Conservation (phyloP, 2,329 filamentous ascomycete genomes). For the Pleoardoris graminearum region DNA sequence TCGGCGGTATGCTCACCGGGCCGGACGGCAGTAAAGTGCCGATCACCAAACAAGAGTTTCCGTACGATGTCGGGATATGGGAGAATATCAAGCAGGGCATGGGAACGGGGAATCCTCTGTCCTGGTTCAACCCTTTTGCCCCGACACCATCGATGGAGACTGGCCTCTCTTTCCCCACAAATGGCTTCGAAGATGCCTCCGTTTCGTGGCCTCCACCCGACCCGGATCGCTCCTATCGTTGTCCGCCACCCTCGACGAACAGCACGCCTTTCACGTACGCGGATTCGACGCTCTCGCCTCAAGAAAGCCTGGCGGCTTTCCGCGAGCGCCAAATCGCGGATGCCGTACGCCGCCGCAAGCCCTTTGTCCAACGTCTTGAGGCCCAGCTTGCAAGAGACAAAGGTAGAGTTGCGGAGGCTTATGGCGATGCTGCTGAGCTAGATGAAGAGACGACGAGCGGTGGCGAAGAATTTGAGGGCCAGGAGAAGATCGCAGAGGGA, state of each 20-base stretch:
- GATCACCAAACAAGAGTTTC: conserved; percentile 72
- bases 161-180: conserved; percentile 69
- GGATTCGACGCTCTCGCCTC: conserved; percentile 40
- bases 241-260: conserved; percentile 14
- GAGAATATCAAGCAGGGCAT: conserved; percentile 75
- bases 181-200: conserved; percentile 67
- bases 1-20: conserved; percentile 61
- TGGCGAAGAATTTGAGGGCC: conserved; percentile 24
- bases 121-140: conserved; percentile 72
- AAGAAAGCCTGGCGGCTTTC: conserved; percentile 58
- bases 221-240: conserved; percentile 48
- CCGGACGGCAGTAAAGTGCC: conserved; percentile 59
- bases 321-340: conserved; percentile 58
- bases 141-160: conserved; percentile 52
- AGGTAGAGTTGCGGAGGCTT: conserved; percentile 8
- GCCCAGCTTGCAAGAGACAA: conserved; percentile 14
- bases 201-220: conserved; percentile 55
- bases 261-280: conserved; percentile 45
- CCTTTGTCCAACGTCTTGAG: conserved; percentile 50
- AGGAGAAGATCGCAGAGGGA: conserved; percentile 28
- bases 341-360: conserved; percentile 45
- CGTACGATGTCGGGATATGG: conserved; percentile 78
- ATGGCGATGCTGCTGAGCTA: conserved; percentile 28
- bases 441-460: conserved; percentile 10
- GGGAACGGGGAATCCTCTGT: conserved; percentile 66